Evolutionary conservation across 768 basidiomycete species (phyloP), one percentile per base, ranked within the genome.

Genomic region (Trametes cubensis): DNA sequence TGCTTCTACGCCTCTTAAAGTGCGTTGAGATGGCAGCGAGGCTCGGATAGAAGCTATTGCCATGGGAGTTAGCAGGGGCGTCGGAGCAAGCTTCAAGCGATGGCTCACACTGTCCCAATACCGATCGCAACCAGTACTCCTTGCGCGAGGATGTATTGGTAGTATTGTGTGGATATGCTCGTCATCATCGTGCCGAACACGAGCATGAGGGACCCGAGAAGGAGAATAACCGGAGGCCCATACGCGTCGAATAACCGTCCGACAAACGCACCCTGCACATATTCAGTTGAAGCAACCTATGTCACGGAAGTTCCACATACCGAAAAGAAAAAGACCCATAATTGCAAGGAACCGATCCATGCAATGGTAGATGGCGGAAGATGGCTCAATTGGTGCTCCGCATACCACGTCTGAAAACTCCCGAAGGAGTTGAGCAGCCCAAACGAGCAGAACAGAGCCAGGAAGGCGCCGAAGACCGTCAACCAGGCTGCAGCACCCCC

Each of bases 391-490:
- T 89, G 84, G 70, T 90, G 83, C 15, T 72, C 73, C 11, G 80
- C 76, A 66, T 90, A 90, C 83, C 84, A 89, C 14, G 83, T 73
- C 70, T 89, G 86, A 70, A 84, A 90, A 44, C 86, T 87, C 17
- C 89, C 89, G 64, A 89, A 90, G 47, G 88, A 82, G 55, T 79
- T 86, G 77, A 89, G 83, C 66, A 85, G 86, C 10, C 89, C 89
- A 70, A 90, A 89, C 2, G 86, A 84, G 69, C 82, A 86, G 74
- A 88, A 84, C 8, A 90, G 76, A 8, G 85, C 84, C 26, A 88
- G 69, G 71, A 86, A 88, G 0, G 86, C 85, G 0, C 89, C 89
- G 44, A 84, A 69, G 40, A 90, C 83, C 2, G 83, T 79, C 17
- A 89, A 68, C 74, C 80, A 79, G 4, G 70, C 75, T 25, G 64